These are phyloP conservation scores for Colletotrichum brevisporum DNA, from an alignment of 2,329 filamentous ascomycete genomes.

Conservation along the genomic window DNA sequence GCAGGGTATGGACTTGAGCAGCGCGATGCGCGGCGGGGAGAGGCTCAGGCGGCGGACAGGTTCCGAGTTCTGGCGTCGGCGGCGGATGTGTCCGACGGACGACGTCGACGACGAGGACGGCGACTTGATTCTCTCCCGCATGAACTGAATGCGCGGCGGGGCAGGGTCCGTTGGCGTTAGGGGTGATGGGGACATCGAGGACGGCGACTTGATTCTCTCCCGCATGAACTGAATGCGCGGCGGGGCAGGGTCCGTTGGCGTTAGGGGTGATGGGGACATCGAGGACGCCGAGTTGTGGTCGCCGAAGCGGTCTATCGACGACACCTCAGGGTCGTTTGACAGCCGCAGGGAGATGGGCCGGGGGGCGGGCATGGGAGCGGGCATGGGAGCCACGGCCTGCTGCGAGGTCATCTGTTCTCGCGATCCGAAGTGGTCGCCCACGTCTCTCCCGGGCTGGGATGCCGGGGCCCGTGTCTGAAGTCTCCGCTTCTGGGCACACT, in stretches of 20 bases:
- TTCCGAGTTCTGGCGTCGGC: conserved; percentile 33
- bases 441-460: conserved; percentile 7
- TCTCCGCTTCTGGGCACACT: conserved; percentile 23
- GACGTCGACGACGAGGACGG: conserved; percentile 6
- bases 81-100: conserved; percentile 15
- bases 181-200: conserved; percentile 22
- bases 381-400: neutral
- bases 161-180: conserved; percentile 23
- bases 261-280: conserved; percentile 19
- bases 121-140: conserved; percentile 18
- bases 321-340: neutral
- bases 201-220: conserved; percentile 9
- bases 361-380: conserved; percentile 3
- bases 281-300: conserved; percentile 19
- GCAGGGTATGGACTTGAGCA: conserved; percentile 37
- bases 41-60: conserved; percentile 27
- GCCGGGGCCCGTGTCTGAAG: conserved; percentile 14
- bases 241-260: conserved; percentile 25
- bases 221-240: conserved; percentile 29
- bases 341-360: conserved; percentile 18
- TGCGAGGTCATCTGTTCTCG: neutral
- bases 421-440: conserved; percentile 15
- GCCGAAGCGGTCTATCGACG: neutral
- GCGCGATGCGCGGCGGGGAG: conserved; percentile 32
- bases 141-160: conserved; percentile 28